Evolutionary conservation across 2,329 filamentous ascomycete species (phyloP), one percentile per base, ranked within the genome.

Genomic region (Arthroderma sp.): DNA sequence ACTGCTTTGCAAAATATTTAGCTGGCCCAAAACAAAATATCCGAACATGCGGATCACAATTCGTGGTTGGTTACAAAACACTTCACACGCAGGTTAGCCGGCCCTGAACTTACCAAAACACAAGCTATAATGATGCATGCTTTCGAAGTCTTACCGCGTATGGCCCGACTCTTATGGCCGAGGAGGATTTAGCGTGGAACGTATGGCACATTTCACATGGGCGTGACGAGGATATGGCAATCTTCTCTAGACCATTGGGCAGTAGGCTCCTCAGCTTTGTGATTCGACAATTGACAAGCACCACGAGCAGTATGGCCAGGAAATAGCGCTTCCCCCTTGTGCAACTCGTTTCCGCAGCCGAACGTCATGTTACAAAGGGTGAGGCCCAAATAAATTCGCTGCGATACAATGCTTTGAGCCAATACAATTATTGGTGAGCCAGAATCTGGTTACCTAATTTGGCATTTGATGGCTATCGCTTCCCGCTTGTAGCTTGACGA

Each of bases 61-160:
- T 51, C 15, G 25, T 23, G 44, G 44, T 51, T 51, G 44, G 44
- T 51, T 51, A 51, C 44, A 51, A 4, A 51, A 51, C 23, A 51
- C n/a, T 33, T 51, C 17, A 31, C 23, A 8, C 23, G 23, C 13
- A n/a, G 23, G 44, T 7, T 51, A 28, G n/a, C 35, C n/a, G 23
- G 23, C 44, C 25, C 25, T 51, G 28, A 51, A 51, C 23, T 51
- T 51, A 51, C 44, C 28, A 21, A 51, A 28, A 33, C 4, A 9
- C n/a, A 13, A 51, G 44, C 23, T 31, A 15, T 33, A 13, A 33
- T 31, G 13, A 51, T 43, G 39, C 44, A 28, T n/a, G 5, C 44
- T n/a, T 51, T 33, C 23, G 5, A 19, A 31, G 11, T 17, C 7
- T 17, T 33, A 51, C 25, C n/a, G 33, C 21, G 6, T 13, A 19